Percentiles rank a stretch among this genome's conserved stretches.
Conservation (phyloP, 208 protist genomes). For the Porcisia deanei region DNA sequence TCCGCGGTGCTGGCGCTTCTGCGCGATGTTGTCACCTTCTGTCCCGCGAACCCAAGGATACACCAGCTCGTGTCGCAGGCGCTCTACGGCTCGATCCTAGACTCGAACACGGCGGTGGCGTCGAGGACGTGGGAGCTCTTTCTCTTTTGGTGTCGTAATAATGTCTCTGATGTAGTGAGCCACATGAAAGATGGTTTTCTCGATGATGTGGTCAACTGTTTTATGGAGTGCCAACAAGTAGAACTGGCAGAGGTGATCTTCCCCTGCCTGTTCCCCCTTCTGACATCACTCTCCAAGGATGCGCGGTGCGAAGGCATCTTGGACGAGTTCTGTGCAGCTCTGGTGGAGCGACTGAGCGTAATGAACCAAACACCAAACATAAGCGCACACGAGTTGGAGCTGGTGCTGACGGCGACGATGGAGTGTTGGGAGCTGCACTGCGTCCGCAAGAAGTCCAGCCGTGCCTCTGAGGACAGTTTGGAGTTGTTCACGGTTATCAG, state of each 20-base stretch:
- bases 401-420: slow-evolving; percentile 64
- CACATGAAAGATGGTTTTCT: slow-evolving; percentile 69
- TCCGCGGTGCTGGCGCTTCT: slow-evolving; percentile 77
- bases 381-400: slow-evolving; percentile 52
- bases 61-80: slow-evolving; percentile 60
- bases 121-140: slow-evolving; percentile 81
- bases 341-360: slow-evolving; percentile 63
- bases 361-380: slow-evolving; percentile 65
- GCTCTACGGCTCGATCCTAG: slow-evolving; percentile 48
- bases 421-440: slow-evolving; percentile 88
- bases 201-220: slow-evolving; percentile 72
- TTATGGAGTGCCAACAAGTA: slow-evolving; percentile 58
- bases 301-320: slow-evolving; percentile 49
- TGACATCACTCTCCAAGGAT: slow-evolving; percentile 80
- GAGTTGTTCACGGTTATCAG: slow-evolving; percentile 76
- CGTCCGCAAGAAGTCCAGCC: slow-evolving; percentile 55
- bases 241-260: slow-evolving; percentile 80
- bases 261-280: slow-evolving; percentile 75
- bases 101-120: slow-evolving; percentile 49
- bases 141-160: slow-evolving; percentile 70
- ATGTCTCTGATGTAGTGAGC: slow-evolving; percentile 45
- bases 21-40: slow-evolving; percentile 69
- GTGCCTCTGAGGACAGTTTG: slow-evolving; percentile 41
- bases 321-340: slow-evolving; percentile 78
- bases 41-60: slow-evolving; percentile 51